A percentile compares a stretch with the other conserved stretches of the same genome.
These are phyloP conservation scores for Boletus vinaceobasis DNA, from an alignment of 768 basidiomycete genomes.

Conservation along the genomic window DNA sequence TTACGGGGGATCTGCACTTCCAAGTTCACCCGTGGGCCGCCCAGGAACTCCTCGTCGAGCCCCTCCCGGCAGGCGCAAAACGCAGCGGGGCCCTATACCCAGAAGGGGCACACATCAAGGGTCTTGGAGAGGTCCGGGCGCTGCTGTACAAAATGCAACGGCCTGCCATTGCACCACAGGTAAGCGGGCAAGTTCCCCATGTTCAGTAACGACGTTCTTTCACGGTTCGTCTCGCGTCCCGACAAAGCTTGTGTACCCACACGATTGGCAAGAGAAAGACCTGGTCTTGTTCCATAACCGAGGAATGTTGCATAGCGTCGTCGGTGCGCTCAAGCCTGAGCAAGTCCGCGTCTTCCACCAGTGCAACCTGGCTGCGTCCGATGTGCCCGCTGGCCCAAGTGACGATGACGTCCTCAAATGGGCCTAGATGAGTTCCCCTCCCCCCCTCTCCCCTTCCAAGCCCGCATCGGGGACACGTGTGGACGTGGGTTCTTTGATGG, in stretches of 20 bases:
- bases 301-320: slow-evolving; percentile 64
- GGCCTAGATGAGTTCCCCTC: slow-evolving; percentile 29
- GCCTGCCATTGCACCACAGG: slow-evolving; percentile 82
- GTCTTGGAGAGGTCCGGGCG: slow-evolving; percentile 70
- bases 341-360: slow-evolving; percentile 52
- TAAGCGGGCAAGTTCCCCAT: slow-evolving; percentile 22
- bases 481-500: slow-evolving; percentile 4
- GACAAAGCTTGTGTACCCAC: slow-evolving; percentile 69
- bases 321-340: slow-evolving; percentile 55
- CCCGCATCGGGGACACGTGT: slow-evolving; percentile 2
- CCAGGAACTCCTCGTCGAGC: slow-evolving; percentile 61
- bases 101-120: slow-evolving; percentile 72
- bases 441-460: background rate
- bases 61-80: slow-evolving; percentile 59
- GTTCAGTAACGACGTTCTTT: background rate
- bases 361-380: slow-evolving; percentile 56
- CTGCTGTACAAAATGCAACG: slow-evolving; percentile 85
- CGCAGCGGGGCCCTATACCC: slow-evolving; percentile 73
- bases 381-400: slow-evolving; percentile 46
- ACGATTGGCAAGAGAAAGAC: slow-evolving; percentile 75
- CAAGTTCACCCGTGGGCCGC: slow-evolving; percentile 85
- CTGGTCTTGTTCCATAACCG: slow-evolving; percentile 73
- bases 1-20: slow-evolving; percentile 77
- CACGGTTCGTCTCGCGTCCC: background rate
- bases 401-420: slow-evolving; percentile 43